Evolutionary conservation across 2,329 filamentous ascomycete species (phyloP).

Genomic region (Moelleriella libera): DNA sequence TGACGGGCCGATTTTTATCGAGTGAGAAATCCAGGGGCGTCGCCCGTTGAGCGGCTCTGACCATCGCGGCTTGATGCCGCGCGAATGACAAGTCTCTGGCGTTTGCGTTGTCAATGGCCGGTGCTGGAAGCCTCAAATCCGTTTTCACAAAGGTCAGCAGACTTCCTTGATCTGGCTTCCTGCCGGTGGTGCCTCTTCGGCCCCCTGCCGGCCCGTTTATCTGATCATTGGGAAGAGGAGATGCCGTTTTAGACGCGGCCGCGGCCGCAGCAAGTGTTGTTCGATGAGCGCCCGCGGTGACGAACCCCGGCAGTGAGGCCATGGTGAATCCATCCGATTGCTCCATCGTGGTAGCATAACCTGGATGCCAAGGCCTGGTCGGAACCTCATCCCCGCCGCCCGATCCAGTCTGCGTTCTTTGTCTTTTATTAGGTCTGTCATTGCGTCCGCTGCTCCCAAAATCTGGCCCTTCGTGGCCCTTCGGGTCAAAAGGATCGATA

Average conservation of each 20-base stretch:
- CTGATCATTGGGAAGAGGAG: conserved; percentile 4
- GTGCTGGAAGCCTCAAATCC: conserved; percentile 4
- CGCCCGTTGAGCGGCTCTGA: conserved; percentile 8
- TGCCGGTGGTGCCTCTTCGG: conserved; percentile 14
- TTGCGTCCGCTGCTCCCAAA: conserved; percentile 7
- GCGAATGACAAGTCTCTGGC: conserved; percentile 6
- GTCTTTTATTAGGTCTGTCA: conserved; percentile 14
- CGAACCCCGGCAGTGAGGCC: conserved; percentile 42
- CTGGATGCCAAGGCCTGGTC: conserved; percentile 20
- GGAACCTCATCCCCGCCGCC: conserved; percentile 4
- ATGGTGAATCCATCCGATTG: conserved; percentile 43
- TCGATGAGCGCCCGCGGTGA: conserved; percentile 44
- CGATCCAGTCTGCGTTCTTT: conserved; percentile 10
- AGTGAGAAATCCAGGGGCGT: conserved; percentile 1
- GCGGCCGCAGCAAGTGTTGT: conserved; percentile 17
- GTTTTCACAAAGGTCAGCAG: conserved; percentile 25
- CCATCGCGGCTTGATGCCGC: conserved; percentile 13
- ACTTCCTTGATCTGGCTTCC: conserved; percentile 24
- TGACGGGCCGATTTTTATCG: conserved; percentile 8
- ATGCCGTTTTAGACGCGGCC: conserved; percentile 5
- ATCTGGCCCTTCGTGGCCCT: conserved; percentile 11
- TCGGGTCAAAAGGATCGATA: conserved; percentile 37
- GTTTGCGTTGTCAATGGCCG: conserved; percentile 2
- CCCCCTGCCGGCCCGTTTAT: conserved; percentile 7
- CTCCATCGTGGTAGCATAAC: conserved; percentile 49